Percentiles rank a stretch among this genome's conserved stretches.
Evolutionary conservation across 441 rosid genomes (phyloP).

Genomic region (Adansonia rubrostipa): DNA sequence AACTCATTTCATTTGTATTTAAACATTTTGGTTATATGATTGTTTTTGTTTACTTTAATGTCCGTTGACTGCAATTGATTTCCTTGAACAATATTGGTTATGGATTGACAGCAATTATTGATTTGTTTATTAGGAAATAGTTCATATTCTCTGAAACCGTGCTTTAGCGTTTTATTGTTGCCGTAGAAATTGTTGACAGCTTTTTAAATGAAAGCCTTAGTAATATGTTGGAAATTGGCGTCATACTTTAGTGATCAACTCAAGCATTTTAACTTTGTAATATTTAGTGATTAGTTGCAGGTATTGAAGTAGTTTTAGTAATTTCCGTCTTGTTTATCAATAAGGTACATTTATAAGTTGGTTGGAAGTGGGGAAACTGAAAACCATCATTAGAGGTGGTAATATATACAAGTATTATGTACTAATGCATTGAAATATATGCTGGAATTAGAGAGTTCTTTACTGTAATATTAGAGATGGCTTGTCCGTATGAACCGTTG

Average conservation of each 20-base stretch:
- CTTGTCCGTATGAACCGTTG: neutral
- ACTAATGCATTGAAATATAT: constrained; percentile 4
- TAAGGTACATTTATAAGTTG: neutral
- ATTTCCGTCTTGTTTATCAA: neutral
- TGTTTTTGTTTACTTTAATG: constrained; percentile 15
- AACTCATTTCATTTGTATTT: neutral
- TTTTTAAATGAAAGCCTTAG: neutral
- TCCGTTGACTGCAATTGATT: constrained; percentile 6
- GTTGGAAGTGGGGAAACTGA: neutral
- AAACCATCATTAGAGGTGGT: neutral
- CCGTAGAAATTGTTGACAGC: neutral
- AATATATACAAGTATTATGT: neutral
- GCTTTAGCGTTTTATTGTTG: neutral
- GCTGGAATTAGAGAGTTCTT: neutral
- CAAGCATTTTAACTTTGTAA: neutral
- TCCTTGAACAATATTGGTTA: neutral
- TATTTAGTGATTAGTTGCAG: neutral
- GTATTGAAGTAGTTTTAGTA: neutral
- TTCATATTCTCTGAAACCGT: neutral
- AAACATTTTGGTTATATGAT: neutral
- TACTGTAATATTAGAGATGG: neutral
- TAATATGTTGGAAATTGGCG: neutral
- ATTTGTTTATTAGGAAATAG: constrained; percentile 6
- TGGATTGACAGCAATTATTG: neutral
- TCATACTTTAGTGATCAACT: neutral